Evolutionary conservation across 306 rosid species (phyloP).

Genomic region (Vicia sativa): DNA sequence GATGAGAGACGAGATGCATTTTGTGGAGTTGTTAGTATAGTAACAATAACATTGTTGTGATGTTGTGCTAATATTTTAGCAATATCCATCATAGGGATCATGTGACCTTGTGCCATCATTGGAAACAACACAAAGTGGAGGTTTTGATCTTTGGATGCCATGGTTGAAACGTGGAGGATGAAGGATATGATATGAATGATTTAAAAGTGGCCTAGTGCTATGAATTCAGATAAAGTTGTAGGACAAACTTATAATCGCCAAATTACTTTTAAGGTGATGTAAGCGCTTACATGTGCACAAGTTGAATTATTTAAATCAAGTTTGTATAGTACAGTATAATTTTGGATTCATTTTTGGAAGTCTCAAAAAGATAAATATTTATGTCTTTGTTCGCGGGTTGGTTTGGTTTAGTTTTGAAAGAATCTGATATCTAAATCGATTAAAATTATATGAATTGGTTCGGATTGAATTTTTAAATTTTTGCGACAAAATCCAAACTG

Average conservation of each 20-base stretch:
- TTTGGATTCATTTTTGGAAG: too few species aligned
- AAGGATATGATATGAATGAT: background rate
- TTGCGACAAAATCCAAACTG: too few species aligned
- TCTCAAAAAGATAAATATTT: too few species aligned
- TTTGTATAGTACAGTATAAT: too few species aligned
- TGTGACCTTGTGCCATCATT: constrained; percentile 86
- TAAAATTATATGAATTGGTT: too few species aligned
- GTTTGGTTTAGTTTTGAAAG: too few species aligned
- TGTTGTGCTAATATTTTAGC: constrained; percentile 57
- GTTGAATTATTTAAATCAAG: background rate
- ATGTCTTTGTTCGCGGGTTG: too few species aligned
- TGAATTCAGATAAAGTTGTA: background rate
- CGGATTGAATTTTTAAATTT: too few species aligned
- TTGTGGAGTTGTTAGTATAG: constrained; percentile 64
- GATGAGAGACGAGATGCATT: constrained; percentile 66
- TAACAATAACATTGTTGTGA: constrained; percentile 45
- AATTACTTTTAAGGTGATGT: background rate
- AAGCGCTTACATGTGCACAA: background rate
- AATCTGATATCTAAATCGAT: too few species aligned
- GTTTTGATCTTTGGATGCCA: constrained; percentile 42
- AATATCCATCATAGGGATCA: constrained; percentile 85
- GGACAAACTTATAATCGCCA: background rate
- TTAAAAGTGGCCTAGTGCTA: background rate
- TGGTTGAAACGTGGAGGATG: constrained; percentile 11
- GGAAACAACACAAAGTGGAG: constrained; percentile 72